A percentile compares a stretch with the other conserved stretches of the same genome.
Conservation (phyloP, 208 protist genomes). For the Tritrichomonas musculus region DNA sequence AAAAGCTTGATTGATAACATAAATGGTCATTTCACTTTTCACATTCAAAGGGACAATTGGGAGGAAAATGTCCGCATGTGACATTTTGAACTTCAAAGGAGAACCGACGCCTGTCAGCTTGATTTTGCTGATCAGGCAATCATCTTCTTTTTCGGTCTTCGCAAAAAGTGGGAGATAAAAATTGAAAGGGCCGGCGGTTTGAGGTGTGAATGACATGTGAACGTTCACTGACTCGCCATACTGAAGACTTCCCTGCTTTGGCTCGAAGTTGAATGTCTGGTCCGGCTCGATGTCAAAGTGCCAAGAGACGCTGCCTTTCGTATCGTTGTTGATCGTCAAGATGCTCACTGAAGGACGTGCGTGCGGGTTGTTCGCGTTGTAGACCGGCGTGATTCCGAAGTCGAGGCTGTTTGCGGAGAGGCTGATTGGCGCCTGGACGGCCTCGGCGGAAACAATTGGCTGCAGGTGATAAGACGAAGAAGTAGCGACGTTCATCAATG, state of each 20-base stretch:
- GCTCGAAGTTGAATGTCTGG: neutral
- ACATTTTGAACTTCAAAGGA: neutral
- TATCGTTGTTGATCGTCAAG: too few relatives aligned
- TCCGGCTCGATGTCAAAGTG: neutral
- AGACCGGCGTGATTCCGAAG: neutral
- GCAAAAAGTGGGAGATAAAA: neutral
- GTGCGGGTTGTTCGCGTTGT: neutral
- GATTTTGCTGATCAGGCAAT: neutral
- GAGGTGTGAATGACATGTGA: neutral
- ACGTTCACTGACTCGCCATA: neutral
- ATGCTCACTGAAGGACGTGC: too few relatives aligned
- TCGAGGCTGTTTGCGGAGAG: neutral
- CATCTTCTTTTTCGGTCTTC: neutral
- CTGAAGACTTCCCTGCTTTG: neutral
- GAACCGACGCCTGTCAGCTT: neutral
- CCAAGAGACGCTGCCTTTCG: neutral
- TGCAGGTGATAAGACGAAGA: neutral
- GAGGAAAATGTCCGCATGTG: neutral
- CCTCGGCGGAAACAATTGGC: neutral
- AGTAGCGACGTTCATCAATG: neutral
- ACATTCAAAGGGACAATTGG: neutral
- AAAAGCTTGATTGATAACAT: neutral
- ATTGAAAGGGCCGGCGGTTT: neutral
- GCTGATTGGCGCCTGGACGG: neutral
- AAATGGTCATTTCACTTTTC: neutral